Conservation (phyloP, 371 early-diverging fungal species). For the Mortierella sp. region DNA sequence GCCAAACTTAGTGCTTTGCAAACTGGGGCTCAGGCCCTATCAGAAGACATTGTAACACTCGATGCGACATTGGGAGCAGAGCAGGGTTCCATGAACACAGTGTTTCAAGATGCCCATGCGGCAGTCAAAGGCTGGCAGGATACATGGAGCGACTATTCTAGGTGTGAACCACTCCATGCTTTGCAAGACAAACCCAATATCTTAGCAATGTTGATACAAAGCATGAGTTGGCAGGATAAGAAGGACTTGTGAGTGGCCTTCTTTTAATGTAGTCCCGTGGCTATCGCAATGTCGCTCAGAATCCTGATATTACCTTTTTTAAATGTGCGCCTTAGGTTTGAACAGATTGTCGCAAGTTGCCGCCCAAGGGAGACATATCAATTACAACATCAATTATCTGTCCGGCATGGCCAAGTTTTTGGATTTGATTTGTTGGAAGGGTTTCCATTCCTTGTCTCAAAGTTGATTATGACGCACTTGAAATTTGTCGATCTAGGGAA, state of each 20-base stretch:
- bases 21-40: slow-evolving; percentile 19
- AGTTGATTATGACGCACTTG: slow-evolving; percentile 16
- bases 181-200: slow-evolving; percentile 24
- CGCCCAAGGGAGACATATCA: slow-evolving; percentile 29
- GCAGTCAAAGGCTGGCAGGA: slow-evolving; percentile 36
- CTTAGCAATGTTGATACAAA: slow-evolving; percentile 25
- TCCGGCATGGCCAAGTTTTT: slow-evolving; percentile 16
- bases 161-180: slow-evolving; percentile 32
- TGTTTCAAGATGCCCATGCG: slow-evolving; percentile 3
- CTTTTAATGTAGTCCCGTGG: background rate
- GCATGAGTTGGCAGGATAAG: slow-evolving; percentile 41
- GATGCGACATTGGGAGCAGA: slow-evolving; percentile 26
- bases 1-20: slow-evolving; percentile 14
- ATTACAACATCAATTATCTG: slow-evolving; percentile 28
- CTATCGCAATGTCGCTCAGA: background rate
- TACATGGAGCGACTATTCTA: slow-evolving; percentile 21
- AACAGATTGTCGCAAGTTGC: slow-evolving; percentile 24
- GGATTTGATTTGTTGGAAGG: slow-evolving; percentile 43
- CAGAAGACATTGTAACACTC: slow-evolving; percentile 13
- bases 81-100: slow-evolving; percentile 8
- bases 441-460: slow-evolving; percentile 15
- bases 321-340: slow-evolving; percentile 14
- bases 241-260: slow-evolving; percentile 30
- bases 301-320: background rate
- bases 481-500: slow-evolving; percentile 32